Evolutionary conservation across 768 basidiomycete species (phyloP).

Genomic region (Rhodotorula babjevae): DNA sequence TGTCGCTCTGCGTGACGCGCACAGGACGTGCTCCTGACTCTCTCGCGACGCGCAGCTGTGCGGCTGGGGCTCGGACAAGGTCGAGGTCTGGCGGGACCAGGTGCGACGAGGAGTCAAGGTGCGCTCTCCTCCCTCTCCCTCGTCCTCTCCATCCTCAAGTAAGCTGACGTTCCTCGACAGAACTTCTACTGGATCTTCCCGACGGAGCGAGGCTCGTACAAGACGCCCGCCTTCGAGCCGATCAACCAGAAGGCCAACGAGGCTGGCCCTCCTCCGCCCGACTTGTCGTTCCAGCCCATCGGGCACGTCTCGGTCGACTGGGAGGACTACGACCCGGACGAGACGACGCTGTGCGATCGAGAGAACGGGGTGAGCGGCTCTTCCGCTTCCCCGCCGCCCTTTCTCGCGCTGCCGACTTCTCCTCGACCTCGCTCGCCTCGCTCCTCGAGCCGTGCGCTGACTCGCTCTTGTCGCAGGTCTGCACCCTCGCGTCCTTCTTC

Average conservation of each 20-base stretch:
- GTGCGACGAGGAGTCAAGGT: conserved; percentile 5
- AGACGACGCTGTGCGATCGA: conserved; percentile 3
- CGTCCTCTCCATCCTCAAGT: neutral
- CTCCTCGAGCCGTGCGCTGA: too few species aligned
- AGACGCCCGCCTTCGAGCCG: neutral
- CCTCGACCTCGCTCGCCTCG: too few species aligned
- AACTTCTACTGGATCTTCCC: conserved; percentile 32
- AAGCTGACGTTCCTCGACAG: neutral
- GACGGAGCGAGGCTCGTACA: neutral
- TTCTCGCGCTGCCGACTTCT: too few species aligned
- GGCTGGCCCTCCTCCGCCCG: conserved; percentile 17
- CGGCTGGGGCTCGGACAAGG: conserved; percentile 11
- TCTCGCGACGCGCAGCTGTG: conserved; percentile 13
- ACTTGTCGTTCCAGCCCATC: conserved; percentile 9
- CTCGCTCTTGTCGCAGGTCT: too few species aligned
- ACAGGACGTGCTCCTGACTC: too few species aligned
- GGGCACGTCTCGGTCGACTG: conserved; percentile 31
- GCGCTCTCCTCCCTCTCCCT: neutral
- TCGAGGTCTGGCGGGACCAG: conserved; percentile 18
- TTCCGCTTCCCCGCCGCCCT: too few species aligned
- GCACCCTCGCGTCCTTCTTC: conserved; percentile 27
- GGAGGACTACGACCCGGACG: conserved; percentile 22
- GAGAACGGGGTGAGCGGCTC: neutral
- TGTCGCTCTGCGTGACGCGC: neutral
- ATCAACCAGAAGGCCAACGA: neutral